Base-by-base conservation (phyloP, 768 basidiomycete species). In the Kwoniella newhampshirensis region DNA sequence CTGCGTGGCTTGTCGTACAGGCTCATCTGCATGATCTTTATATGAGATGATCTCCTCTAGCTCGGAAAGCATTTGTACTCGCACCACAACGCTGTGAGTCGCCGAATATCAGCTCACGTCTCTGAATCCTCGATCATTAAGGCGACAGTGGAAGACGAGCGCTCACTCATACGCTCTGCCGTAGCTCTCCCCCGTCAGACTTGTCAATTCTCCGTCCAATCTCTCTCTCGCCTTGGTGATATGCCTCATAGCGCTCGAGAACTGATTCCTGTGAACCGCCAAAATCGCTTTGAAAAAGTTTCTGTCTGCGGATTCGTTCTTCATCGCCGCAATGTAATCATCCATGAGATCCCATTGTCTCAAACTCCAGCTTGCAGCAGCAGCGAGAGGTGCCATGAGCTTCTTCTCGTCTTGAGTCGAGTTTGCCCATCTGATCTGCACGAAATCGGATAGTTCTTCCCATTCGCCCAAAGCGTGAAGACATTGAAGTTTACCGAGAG, bases 331-430 rank as follows among this genome's bases (percentile, higher is more conserved):
- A 53, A 99, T 94, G 74, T 96, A 98, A 66, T 91, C 86, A 42
- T 98, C 96, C 96, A 99, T 99, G 2, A 86, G 83, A 66, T 97
- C 92, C 96, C 96, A 99, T 67, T 97, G 93, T 62, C 87, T 86
- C 54, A 97, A 78, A 1, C 91, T 91, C 94, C 96, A 99, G 1
- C 92, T 90, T 1, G 96, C 94, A 0, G 94, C 93, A 1, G 96
- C 90, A 0, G 94, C 96, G 81, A 99, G 87, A 0, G 96, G 93
- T 0, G 96, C 92, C 62, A 98, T 96, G 76, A 89, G 87, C 49
- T 87, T 83, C 45, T 88, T 86, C 63, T 91, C 86, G 50, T 96
- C 92, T 55, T 86, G 82, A 45, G 81, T 85, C 11, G 90, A 87
- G 60, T 83, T 87, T 2, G 83, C 75, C 96, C 96, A 99, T 61